Conservation (phyloP, 2,329 filamentous ascomycete species). For the Pseudohalonectria lignicola region DNA sequence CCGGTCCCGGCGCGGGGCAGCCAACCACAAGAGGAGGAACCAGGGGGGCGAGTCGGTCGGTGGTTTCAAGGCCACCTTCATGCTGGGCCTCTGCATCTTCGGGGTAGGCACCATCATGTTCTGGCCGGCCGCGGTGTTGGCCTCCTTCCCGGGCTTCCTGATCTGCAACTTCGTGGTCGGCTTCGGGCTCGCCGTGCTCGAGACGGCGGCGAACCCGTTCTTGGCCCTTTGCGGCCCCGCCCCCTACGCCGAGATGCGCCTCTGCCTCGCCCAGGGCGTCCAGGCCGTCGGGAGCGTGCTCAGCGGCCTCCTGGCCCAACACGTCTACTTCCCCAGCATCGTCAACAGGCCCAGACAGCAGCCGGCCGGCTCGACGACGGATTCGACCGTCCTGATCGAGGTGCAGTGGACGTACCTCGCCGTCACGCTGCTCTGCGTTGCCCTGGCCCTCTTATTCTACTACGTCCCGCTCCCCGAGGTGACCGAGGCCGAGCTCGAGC, state of each 20-base stretch:
- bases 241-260: slow-evolving; percentile 61
- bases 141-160: slow-evolving; percentile 69
- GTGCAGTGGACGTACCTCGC: slow-evolving; percentile 84
- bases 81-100: slow-evolving; percentile 65
- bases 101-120: slow-evolving; percentile 72
- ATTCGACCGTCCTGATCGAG: slow-evolving; percentile 48
- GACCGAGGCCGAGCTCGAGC: slow-evolving; percentile 41
- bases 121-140: slow-evolving; percentile 68
- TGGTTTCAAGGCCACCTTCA: slow-evolving; percentile 74
- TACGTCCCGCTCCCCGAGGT: slow-evolving; percentile 57
- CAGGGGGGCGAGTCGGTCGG: slow-evolving; percentile 26
- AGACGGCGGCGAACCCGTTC: slow-evolving; percentile 73
- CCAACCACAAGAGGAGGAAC: slow-evolving; percentile 7
- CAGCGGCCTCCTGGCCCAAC: slow-evolving; percentile 60
- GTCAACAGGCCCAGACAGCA: slow-evolving; percentile 17
- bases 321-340: slow-evolving; percentile 59
- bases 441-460: slow-evolving; percentile 57
- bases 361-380: slow-evolving; percentile 12
- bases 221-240: slow-evolving; percentile 60
- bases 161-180: slow-evolving; percentile 65
- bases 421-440: slow-evolving; percentile 63
- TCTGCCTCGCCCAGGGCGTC: slow-evolving; percentile 65
- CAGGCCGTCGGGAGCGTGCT: slow-evolving; percentile 67
- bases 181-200: slow-evolving; percentile 64
- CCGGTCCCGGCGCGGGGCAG: slow-evolving; percentile 23